These are phyloP conservation scores for Alliaria petiolata DNA, from an alignment of 345 rosid species.

Conservation along the genomic window DNA sequence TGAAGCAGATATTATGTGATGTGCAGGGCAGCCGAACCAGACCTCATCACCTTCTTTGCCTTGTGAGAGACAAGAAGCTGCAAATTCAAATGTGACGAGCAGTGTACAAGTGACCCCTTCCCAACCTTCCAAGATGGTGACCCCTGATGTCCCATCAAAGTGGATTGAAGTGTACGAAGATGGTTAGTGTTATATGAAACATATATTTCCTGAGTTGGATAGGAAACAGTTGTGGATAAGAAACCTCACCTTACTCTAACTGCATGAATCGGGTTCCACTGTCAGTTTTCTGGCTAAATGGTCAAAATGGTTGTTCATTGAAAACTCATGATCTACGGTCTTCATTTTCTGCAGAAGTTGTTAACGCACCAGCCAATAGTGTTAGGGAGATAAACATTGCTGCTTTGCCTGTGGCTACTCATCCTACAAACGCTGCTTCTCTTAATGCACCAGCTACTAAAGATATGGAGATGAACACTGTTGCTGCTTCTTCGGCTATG, in stretches of 20 bases:
- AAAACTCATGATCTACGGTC: neutral
- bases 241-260: neutral
- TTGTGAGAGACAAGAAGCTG: slow-evolving; percentile 19
- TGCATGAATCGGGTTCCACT: neutral
- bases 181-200: slow-evolving; percentile 17
- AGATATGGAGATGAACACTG: neutral
- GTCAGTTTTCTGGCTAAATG: neutral
- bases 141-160: slow-evolving; percentile 25
- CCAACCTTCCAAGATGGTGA: slow-evolving; percentile 12
- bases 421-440: neutral
- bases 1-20: neutral
- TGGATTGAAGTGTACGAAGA: slow-evolving; percentile 22
- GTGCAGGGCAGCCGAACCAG: slow-evolving; percentile 9
- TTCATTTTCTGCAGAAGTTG: slow-evolving; percentile 12
- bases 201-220: neutral
- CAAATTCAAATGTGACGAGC: neutral
- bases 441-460: neutral
- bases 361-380: neutral
- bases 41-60: neutral
- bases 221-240: neutral
- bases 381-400: neutral
- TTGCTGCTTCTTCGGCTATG: neutral
- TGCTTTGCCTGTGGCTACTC: slow-evolving; percentile 2
- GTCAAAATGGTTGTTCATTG: too few relatives aligned
- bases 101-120: slow-evolving; percentile 7